A percentile compares a stretch with the other conserved stretches of the same genome.
Evolutionary conservation across 2,329 filamentous ascomycete species (phyloP).

Genomic region (Apiospora phragmitis): DNA sequence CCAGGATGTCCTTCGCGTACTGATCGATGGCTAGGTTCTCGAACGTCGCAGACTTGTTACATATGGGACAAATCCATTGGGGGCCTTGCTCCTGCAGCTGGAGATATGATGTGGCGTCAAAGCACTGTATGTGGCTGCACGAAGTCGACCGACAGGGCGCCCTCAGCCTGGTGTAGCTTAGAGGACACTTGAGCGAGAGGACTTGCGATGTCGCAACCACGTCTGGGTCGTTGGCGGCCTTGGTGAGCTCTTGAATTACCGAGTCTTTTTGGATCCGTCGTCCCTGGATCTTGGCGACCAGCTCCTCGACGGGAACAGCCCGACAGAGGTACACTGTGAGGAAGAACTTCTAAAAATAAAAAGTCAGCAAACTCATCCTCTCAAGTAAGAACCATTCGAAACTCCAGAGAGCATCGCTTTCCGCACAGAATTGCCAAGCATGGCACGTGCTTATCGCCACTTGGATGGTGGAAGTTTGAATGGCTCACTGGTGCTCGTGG

Average conservation of each 20-base stretch:
- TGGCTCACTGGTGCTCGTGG: conserved; percentile 31
- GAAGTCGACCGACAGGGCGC: conserved; percentile 76
- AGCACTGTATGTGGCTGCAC: conserved; percentile 92
- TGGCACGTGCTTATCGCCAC: conserved; percentile 13
- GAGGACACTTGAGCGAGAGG: conserved; percentile 88
- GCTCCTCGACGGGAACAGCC: conserved; percentile 67
- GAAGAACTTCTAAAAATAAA: conserved; percentile 62
- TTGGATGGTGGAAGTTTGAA: conserved; percentile 18
- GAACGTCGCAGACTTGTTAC: conserved; percentile 80
- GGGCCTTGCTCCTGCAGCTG: conserved; percentile 95
- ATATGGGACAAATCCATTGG: conserved; percentile 95
- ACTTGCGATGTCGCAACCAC: conserved; percentile 86
- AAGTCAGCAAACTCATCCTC: conserved; percentile 5
- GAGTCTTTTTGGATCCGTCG: conserved; percentile 77
- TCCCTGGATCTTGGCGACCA: conserved; percentile 67
- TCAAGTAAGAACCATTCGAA: background rate
- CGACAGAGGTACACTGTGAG: conserved; percentile 76
- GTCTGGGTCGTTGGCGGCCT: conserved; percentile 81
- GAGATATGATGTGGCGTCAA: conserved; percentile 89
- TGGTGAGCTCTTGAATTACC: conserved; percentile 81
- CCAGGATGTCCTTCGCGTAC: conserved; percentile 83
- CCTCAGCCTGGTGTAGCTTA: conserved; percentile 80
- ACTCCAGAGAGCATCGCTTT: background rate
- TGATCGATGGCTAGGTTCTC: conserved; percentile 85
- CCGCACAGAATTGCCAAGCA: background rate